A percentile compares a stretch with the other conserved stretches of the same genome.
Conservation (phyloP, 768 basidiomycete species). For the Russula griseocarnosa region DNA sequence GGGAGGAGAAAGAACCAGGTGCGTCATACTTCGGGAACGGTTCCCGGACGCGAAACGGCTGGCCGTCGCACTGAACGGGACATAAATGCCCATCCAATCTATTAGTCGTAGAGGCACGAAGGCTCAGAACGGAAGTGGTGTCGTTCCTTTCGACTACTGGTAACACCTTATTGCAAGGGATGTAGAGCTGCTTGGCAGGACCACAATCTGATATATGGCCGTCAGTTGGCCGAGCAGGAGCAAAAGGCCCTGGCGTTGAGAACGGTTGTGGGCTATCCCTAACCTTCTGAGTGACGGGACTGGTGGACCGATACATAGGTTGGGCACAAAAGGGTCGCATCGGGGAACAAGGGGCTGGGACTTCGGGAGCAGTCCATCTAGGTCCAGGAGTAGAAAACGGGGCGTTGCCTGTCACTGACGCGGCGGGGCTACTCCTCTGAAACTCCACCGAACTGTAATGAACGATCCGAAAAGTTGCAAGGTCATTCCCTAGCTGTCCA, state of each 20-base stretch:
- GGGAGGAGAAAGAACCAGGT: background rate
- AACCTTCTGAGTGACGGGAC: background rate
- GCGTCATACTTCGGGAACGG: background rate
- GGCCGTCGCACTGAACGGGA: background rate
- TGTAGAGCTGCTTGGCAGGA: slow-evolving; percentile 11
- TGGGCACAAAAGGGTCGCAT: background rate
- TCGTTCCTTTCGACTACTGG: background rate
- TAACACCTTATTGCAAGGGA: slow-evolving; percentile 30
- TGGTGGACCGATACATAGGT: slow-evolving; percentile 11
- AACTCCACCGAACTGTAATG: background rate
- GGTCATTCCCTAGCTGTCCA: background rate
- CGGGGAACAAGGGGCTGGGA: background rate
- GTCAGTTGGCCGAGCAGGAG: background rate
- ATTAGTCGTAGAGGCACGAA: background rate
- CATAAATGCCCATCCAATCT: background rate
- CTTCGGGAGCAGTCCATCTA: background rate
- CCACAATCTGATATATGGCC: background rate
- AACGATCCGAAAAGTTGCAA: background rate
- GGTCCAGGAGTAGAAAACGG: slow-evolving; percentile 27
- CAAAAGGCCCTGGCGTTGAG: slow-evolving; percentile 47
- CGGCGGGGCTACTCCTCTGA: background rate
- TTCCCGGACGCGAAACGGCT: background rate
- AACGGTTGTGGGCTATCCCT: slow-evolving; percentile 31
- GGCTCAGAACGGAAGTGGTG: background rate
- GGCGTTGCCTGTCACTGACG: background rate